Conservation (phyloP, 176 grass and related monocot genomes). For the Saccharum officinarum region DNA sequence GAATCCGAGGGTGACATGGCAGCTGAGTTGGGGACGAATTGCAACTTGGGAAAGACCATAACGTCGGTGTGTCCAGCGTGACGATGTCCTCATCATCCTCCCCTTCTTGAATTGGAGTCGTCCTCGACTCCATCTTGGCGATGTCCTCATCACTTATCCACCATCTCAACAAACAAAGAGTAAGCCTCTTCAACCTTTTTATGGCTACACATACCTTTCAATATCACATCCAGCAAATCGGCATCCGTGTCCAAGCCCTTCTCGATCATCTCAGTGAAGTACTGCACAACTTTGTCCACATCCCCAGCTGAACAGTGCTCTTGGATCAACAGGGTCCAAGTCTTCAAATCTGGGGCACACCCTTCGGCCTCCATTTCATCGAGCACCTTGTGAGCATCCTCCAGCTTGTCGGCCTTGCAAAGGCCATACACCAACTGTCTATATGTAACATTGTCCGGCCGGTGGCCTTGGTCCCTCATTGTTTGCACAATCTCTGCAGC, state of each 20-base stretch:
- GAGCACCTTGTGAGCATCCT: constrained; percentile 65
- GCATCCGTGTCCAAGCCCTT: constrained; percentile 59
- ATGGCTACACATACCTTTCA: constrained; percentile 63
- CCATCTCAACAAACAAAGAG: constrained; percentile 70
- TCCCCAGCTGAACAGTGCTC: constrained; percentile 66
- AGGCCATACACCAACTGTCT: constrained; percentile 86
- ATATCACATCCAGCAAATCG: constrained; percentile 65
- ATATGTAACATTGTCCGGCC: constrained; percentile 84
- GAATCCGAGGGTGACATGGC: no score
- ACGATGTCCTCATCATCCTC: no score
- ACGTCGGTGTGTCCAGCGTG: no score
- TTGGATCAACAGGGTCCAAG: constrained; percentile 91
- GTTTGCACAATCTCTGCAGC: constrained; percentile 54
- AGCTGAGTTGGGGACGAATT: no score
- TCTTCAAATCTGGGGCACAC: constrained; percentile 77
- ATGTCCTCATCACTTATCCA: no score
- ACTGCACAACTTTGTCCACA: constrained; percentile 58
- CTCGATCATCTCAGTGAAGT: constrained; percentile 71
- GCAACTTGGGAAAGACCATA: no score
- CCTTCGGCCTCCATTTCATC: constrained; percentile 64
- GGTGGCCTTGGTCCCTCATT: constrained; percentile 63
- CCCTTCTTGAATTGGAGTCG: no score
- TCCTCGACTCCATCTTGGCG: no score
- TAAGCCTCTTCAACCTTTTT: constrained; percentile 53
- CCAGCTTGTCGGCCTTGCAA: constrained; percentile 62